phyloP scores from a whole-genome alignment of 2,329 filamentous ascomycete genomes.

The Pleochaeta shiraiana region DNA sequence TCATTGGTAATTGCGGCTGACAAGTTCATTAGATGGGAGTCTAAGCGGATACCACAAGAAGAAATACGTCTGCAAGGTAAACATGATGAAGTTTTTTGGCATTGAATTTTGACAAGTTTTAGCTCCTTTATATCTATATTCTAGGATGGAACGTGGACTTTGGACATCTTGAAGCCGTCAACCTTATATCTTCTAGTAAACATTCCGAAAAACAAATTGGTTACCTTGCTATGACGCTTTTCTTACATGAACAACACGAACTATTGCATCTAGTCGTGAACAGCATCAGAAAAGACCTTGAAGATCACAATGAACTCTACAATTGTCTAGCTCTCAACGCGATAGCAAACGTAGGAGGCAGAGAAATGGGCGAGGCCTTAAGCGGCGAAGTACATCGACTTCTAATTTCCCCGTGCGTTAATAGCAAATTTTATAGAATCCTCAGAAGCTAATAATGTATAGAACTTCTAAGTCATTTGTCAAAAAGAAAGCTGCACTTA shows the following conservation, averaged over 20 bases:
- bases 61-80: slow-evolving; percentile 97
- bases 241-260: slow-evolving; percentile 94
- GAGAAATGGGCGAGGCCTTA: slow-evolving; percentile 92
- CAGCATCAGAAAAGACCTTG: slow-evolving; percentile 87
- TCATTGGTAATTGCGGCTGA: background rate
- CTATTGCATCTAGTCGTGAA: slow-evolving; percentile 92
- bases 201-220: slow-evolving; percentile 99
- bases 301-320: slow-evolving; percentile 91
- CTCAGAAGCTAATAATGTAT: slow-evolving; percentile 7
- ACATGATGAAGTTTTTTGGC: no score
- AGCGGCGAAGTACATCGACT: slow-evolving; percentile 82
- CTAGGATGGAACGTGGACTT: slow-evolving; percentile 99
- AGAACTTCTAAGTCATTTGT: slow-evolving; percentile 87
- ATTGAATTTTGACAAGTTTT: no score
- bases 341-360: slow-evolving; percentile 90
- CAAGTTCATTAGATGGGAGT: slow-evolving; percentile 39
- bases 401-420: slow-evolving; percentile 72
- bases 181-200: slow-evolving; percentile 87
- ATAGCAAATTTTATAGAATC: background rate
- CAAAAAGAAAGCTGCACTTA: slow-evolving; percentile 96
- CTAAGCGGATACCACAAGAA: slow-evolving; percentile 97
- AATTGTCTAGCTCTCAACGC: slow-evolving; percentile 94
- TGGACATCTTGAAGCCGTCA: slow-evolving; percentile 93
- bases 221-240: slow-evolving; percentile 91
- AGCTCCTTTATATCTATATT: slow-evolving; percentile 94